Evolutionary conservation across 1,284 basidiomycete species (phyloP), one percentile per base, ranked within the genome.

Genomic region (Cryptococcus sp.): DNA sequence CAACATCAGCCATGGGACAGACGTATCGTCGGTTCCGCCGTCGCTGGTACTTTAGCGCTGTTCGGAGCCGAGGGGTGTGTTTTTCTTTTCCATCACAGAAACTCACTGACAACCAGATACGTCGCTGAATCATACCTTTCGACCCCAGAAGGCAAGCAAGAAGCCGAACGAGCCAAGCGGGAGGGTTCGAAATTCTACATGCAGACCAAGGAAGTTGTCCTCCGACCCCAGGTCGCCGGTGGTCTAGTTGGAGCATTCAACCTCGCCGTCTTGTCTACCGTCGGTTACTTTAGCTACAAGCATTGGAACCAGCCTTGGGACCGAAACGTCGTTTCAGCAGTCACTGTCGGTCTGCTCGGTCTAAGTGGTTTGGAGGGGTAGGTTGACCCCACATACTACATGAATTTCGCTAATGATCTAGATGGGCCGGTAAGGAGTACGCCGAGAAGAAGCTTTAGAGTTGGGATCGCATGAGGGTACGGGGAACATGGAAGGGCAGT

Each of bases 221-320:
- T 87, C 41, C 80, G 86, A 44, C 86, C 87, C 1, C 80, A 81
- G 40, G 83, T 87, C 2, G 79, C 85, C 10, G 83, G 84, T 39
- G 86, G 86, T 19, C 67, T 88, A 7, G 70, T 86, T 49, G 86
- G 86, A 48, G 59, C 82, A 37, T 83, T 86, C 54, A 91, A 91
- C 67, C 71, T 85, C 3, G 83, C 80, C 13, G 71, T 90, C 18
- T 64, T 90, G 23, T 84, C 85, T 10, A 75, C 81, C 2, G 76
- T 88, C 25, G 84, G 85, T 1, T 91, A 85, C 72, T 76, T 82
- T 54, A 80, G 81, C 0, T 88, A 87, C 75, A 68, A 74, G 50
- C 79, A 88, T 72, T 89, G 88, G 86, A 67, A 78, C 73, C 72
- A 75, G 52, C 81, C 81, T 13, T 91, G 88, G 88, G 86, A 91